Conservation (phyloP, 352 stramenopile species). For the Hyaloperonospora brassicae region DNA sequence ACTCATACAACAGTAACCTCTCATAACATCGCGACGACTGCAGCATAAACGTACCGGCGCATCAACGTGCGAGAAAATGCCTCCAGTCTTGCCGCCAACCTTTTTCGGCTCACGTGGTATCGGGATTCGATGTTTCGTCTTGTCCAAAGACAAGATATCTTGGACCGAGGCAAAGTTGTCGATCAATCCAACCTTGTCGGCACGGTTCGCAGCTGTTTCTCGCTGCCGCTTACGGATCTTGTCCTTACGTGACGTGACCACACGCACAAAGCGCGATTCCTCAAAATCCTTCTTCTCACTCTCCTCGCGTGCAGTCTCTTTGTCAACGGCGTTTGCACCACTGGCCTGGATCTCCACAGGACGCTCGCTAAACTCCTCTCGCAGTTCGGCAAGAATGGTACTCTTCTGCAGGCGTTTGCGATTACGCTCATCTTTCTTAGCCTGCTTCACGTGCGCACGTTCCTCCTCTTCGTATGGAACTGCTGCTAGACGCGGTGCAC, state of each 20-base stretch:
- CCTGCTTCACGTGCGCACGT: conserved; percentile 65
- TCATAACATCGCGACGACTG: background rate
- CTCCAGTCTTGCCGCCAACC: conserved; percentile 60
- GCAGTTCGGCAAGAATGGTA: conserved; percentile 74
- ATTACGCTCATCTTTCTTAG: conserved; percentile 72
- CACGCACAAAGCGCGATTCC: conserved; percentile 77
- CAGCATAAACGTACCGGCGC: conserved; percentile 30
- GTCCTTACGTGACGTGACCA: conserved; percentile 82
- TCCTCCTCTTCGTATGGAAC: conserved; percentile 85
- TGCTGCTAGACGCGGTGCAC: conserved; percentile 59
- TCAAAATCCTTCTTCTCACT: conserved; percentile 81
- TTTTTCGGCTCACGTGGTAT: conserved; percentile 46
- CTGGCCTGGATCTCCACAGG: conserved; percentile 61
- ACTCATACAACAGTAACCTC: background rate
- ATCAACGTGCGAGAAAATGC: conserved; percentile 80
- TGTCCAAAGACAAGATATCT: conserved; percentile 66
- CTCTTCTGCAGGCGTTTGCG: conserved; percentile 79
- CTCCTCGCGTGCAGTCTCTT: conserved; percentile 74
- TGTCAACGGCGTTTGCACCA: conserved; percentile 60
- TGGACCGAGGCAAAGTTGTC: conserved; percentile 83
- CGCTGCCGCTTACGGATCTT: conserved; percentile 83
- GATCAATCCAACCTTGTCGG: conserved; percentile 73
- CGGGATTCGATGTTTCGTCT: conserved; percentile 60
- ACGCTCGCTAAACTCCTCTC: conserved; percentile 80
- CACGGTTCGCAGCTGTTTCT: conserved; percentile 64